These are phyloP conservation scores for Euphorbia lathyris DNA, from an alignment of 345 rosid species.

Conservation along the genomic window DNA sequence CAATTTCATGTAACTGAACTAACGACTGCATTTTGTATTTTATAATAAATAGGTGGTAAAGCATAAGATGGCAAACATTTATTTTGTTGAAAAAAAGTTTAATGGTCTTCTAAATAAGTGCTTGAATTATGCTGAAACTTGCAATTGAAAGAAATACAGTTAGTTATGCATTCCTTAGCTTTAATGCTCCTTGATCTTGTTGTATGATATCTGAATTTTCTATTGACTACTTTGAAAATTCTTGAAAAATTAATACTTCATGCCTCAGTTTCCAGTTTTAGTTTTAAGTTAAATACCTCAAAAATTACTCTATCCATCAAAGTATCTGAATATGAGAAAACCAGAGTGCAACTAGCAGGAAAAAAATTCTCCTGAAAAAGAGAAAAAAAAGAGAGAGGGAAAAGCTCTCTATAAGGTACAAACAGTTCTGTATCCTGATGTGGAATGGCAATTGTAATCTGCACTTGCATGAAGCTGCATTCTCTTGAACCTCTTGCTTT, in stretches of 20 bases:
- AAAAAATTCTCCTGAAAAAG: too few species aligned
- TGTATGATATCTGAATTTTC: background rate
- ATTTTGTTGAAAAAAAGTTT: background rate
- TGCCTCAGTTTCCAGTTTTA: too few species aligned
- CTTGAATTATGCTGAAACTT: background rate
- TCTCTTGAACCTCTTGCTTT: background rate
- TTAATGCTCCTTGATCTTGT: background rate
- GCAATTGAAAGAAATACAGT: background rate
- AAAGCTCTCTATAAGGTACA: background rate
- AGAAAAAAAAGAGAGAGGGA: background rate
- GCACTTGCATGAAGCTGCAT: background rate
- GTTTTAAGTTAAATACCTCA: too few species aligned
- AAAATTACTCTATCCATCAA: too few species aligned
- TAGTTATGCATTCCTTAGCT: background rate
- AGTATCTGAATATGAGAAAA: too few species aligned
- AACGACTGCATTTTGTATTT: background rate
- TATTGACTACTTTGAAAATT: too few species aligned
- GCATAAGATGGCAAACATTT: background rate
- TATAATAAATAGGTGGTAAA: conserved; percentile 1
- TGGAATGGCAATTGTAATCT: background rate
- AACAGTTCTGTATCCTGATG: background rate
- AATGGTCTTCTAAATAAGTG: background rate
- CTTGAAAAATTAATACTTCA: too few species aligned
- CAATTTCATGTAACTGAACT: background rate
- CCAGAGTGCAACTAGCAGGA: background rate